Evolutionary conservation across 1,139 yeast species (phyloP), one percentile per base, ranked within the genome.

Genomic region (Meyerozyma elateridarum): DNA sequence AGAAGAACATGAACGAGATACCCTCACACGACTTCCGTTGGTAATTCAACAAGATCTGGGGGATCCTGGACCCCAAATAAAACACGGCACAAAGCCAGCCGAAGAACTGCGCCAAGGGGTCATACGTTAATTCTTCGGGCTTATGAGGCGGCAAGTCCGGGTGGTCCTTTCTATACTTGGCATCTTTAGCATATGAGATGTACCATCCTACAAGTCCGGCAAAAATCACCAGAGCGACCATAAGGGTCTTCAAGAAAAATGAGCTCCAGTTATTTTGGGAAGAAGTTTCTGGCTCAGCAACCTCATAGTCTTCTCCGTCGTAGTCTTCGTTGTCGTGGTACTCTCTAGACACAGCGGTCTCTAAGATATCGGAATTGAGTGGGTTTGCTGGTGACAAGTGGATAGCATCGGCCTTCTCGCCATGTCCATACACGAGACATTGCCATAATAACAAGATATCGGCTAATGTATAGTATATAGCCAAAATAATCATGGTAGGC

Each of bases 341-440:
- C 37, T 62, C 74, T 35, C 55, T 57, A 33, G 64, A 62, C 51
- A 74, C 62, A 1, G 73, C 79, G 16, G 77, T 76, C 32, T 76
- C 80, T 38, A 77, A 60, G 11, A 74, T 80, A 46, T 78, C 80
- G 45, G 82, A 91, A 35, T 67, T 73, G 38, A 87, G 61, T 4
- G 96, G 96, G 43, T 85, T 85, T 1, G 95, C 95, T 0, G 96
- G 96, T 1, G 91, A 82, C 33, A 87, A 64, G 55, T 85, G 96
- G 28, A 82, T 79, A 20, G 79, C 79, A 48, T 85, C 95, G 2
- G 67, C 57, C 25, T 58, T 59, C 33, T 66, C 65, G 7, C 85
- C 83, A 27, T 64, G 52, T 16, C 76, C 76, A 53, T 89, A 89
- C 34, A 74, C 73, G 33, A 85, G 62, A 48, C 95, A 85, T 56